phyloP scores from a whole-genome alignment of 306 rosid species.

The Gastrolobium bilobum region DNA sequence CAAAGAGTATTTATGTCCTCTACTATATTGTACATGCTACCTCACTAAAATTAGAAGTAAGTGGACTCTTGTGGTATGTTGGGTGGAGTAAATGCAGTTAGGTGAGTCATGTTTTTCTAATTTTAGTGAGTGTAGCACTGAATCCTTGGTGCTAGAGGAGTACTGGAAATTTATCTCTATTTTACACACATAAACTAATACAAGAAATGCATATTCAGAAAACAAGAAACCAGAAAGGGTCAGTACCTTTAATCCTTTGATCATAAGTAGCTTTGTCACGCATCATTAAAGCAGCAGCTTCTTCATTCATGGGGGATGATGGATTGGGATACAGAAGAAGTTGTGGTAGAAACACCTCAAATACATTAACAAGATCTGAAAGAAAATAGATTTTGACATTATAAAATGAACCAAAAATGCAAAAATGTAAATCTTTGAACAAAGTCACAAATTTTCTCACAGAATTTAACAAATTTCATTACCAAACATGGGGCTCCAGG shows the following conservation, averaged over 20 bases:
- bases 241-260: constrained; percentile 59
- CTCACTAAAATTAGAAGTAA: too few relatives aligned
- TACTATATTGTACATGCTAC: too few relatives aligned
- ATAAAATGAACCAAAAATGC: constrained; percentile 26
- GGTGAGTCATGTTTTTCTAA: too few relatives aligned
- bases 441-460: neutral
- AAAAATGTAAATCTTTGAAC: neutral
- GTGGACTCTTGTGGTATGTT: too few relatives aligned
- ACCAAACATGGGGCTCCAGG: constrained; percentile 73
- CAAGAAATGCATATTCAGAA: constrained; percentile 18
- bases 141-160: too few relatives aligned
- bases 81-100: too few relatives aligned
- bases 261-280: constrained; percentile 56
- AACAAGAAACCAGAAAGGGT: constrained; percentile 12
- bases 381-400: constrained; percentile 36
- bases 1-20: too few relatives aligned
- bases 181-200: neutral
- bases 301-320: constrained; percentile 64
- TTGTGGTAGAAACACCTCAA: constrained; percentile 64
- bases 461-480: constrained; percentile 24
- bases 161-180: too few relatives aligned
- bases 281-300: constrained; percentile 66
- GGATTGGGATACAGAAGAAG: constrained; percentile 69
- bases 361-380: constrained; percentile 65
- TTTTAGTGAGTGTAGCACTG: too few relatives aligned